These are phyloP conservation scores for Omphalotus olearius DNA, from an alignment of 1,284 basidiomycete species.

Conservation along the genomic window DNA sequence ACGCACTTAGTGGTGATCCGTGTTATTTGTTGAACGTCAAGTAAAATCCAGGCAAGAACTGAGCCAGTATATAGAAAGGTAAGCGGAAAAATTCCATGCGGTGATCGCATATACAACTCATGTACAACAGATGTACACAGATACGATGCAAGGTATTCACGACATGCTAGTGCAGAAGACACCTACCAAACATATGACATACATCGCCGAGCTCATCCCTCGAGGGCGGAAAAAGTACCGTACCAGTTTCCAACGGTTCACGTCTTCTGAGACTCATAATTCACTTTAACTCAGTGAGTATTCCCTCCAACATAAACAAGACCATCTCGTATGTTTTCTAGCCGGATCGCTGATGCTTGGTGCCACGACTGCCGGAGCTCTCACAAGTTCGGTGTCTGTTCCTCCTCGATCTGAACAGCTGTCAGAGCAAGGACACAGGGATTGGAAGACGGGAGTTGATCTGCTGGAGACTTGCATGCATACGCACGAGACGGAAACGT, in stretches of 20 bases:
- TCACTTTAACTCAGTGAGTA: background rate
- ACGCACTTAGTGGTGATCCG: background rate
- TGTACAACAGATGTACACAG: conserved; percentile 69
- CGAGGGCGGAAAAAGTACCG: conserved; percentile 17
- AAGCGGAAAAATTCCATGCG: conserved; percentile 13
- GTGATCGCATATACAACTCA: background rate
- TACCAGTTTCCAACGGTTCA: background rate
- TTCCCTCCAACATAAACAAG: conserved; percentile 11
- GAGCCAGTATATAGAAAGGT: conserved; percentile 73
- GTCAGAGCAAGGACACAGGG: conserved; percentile 49
- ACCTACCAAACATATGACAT: conserved; percentile 50
- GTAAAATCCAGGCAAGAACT: conserved; percentile 25
- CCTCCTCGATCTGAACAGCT: conserved; percentile 52
- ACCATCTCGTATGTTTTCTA: conserved; percentile 52
- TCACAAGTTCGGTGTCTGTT: conserved; percentile 38
- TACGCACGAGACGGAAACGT: conserved; percentile 14
- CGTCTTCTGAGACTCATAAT: too few relatives aligned
- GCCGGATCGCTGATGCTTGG: conserved; percentile 72
- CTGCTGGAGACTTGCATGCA: conserved; percentile 55
- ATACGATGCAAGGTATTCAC: conserved; percentile 74
- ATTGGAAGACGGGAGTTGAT: conserved; percentile 76
- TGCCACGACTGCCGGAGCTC: conserved; percentile 52
- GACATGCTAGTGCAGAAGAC: conserved; percentile 61
- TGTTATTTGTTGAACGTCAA: background rate
- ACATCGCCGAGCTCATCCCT: conserved; percentile 65